Percentiles rank a stretch among this genome's conserved stretches.
phyloP scores from a whole-genome alignment of 2,329 filamentous ascomycete genomes.

The Botrytis squamosa region DNA sequence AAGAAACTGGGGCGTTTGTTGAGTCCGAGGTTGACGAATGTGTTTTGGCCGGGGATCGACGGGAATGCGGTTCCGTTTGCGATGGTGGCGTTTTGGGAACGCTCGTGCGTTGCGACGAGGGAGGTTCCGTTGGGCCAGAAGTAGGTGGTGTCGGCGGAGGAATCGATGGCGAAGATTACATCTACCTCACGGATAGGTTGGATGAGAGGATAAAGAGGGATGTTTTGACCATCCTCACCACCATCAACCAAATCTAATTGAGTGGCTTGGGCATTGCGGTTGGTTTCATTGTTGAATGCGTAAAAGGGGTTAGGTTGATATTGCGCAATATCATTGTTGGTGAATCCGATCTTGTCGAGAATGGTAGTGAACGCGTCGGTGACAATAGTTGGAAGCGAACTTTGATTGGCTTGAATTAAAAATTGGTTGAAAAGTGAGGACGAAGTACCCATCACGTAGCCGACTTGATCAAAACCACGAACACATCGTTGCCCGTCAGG shows the following conservation, averaged over 20 bases:
- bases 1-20: conserved; percentile 78
- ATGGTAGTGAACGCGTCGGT: conserved; percentile 53
- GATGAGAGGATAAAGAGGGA: conserved; percentile 75
- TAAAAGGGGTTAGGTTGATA: conserved; percentile 77
- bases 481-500: conserved; percentile 61
- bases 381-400: conserved; percentile 48
- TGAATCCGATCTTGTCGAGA: conserved; percentile 53
- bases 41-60: conserved; percentile 68
- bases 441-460: conserved; percentile 83
- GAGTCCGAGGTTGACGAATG: conserved; percentile 73
- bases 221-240: conserved; percentile 74
- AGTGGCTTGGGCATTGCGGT: conserved; percentile 52
- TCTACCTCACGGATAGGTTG: conserved; percentile 71
- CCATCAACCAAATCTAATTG: conserved; percentile 74
- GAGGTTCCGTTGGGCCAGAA: conserved; percentile 78
- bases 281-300: conserved; percentile 58
- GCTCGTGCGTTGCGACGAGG: conserved; percentile 70
- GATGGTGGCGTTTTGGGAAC: conserved; percentile 56
- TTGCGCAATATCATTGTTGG: conserved; percentile 70
- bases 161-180: conserved; percentile 78
- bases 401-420: conserved; percentile 61
- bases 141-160: conserved; percentile 67
- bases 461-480: conserved; percentile 76
- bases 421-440: conserved; percentile 82
- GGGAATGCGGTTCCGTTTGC: conserved; percentile 72